phyloP scores from a whole-genome alignment of 768 basidiomycete genomes.

The Termitomyces sp. region DNA sequence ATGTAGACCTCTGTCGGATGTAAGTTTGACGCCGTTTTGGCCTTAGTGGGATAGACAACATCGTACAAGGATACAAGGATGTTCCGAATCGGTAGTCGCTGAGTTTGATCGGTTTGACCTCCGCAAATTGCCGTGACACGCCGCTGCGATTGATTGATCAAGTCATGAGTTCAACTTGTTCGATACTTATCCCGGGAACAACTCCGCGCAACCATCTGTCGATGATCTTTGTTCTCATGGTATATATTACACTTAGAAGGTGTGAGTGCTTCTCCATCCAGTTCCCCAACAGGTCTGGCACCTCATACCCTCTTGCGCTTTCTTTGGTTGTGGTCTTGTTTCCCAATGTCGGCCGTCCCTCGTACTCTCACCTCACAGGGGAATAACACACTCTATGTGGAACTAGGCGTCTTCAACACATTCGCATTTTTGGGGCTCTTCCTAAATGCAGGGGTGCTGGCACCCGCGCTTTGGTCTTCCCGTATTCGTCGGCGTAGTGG shows the following conservation, averaged over 20 bases:
- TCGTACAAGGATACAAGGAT: too few species aligned
- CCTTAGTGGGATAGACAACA: too few species aligned
- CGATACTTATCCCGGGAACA: too few species aligned
- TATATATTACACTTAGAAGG: background rate
- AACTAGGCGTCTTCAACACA: slow-evolving; percentile 1
- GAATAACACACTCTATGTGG: background rate
- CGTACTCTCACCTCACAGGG: background rate
- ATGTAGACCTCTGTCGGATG: too few species aligned
- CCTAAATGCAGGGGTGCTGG: slow-evolving; percentile 6
- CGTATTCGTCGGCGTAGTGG: slow-evolving; percentile 3
- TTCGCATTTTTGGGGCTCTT: slow-evolving; percentile 5
- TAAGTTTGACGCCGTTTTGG: too few species aligned
- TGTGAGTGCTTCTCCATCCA: background rate
- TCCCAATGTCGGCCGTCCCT: background rate
- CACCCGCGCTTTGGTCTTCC: slow-evolving; percentile 8
- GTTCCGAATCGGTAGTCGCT: too few species aligned
- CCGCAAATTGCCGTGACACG: too few species aligned
- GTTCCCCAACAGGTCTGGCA: background rate
- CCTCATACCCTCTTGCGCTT: background rate
- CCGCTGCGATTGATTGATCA: background rate
- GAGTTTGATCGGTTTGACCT: too few species aligned
- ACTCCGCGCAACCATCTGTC: background rate
- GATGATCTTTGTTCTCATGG: background rate
- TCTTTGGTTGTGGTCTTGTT: background rate
- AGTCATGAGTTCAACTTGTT: too few species aligned